Evolutionary conservation across 2,329 filamentous ascomycete species (phyloP).

Genomic region (Colletotrichum camelliae): DNA sequence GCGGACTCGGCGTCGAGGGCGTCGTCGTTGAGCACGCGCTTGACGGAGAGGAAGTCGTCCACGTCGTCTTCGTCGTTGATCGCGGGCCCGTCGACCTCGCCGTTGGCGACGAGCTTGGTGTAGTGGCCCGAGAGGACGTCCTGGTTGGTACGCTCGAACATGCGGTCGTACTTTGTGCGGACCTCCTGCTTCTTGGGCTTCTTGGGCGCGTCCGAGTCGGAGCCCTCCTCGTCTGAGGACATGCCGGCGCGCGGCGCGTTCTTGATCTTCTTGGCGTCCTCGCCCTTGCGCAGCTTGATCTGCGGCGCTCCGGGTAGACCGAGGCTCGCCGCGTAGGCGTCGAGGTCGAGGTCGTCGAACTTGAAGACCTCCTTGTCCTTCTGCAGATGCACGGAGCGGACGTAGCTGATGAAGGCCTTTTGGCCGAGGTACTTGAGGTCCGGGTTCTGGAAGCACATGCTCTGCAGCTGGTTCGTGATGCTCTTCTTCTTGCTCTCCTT

Average conservation of each 20-base stretch:
- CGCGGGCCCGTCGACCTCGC: conserved; percentile 50
- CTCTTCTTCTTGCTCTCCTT: conserved; percentile 88
- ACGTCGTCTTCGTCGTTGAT: conserved; percentile 66
- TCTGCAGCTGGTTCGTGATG: conserved; percentile 85
- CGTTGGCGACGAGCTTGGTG: conserved; percentile 78
- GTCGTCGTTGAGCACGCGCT: conserved; percentile 80
- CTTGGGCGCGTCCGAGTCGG: conserved; percentile 50
- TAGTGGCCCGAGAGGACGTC: conserved; percentile 96
- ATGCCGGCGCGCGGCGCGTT: conserved; percentile 77
- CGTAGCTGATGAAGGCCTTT: conserved; percentile 93
- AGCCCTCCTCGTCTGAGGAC: conserved; percentile 67
- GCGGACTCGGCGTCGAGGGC: conserved; percentile 60
- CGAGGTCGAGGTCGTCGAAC: conserved; percentile 80
- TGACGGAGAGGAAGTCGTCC: conserved; percentile 86
- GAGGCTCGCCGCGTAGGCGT: conserved; percentile 83
- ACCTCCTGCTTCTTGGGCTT: conserved; percentile 74
- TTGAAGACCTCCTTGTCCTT: conserved; percentile 93
- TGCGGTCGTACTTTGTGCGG: conserved; percentile 93
- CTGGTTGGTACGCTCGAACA: conserved; percentile 97
- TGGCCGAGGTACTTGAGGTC: conserved; percentile 94
- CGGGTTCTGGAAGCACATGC: conserved; percentile 94
- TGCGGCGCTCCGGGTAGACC: conserved; percentile 90
- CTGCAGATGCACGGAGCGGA: conserved; percentile 83
- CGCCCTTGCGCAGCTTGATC: conserved; percentile 91
- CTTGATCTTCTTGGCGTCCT: conserved; percentile 85